Evolutionary conservation across 768 basidiomycete species (phyloP), one percentile per base, ranked within the genome.

Genomic region (Solioccasus polychromus): DNA sequence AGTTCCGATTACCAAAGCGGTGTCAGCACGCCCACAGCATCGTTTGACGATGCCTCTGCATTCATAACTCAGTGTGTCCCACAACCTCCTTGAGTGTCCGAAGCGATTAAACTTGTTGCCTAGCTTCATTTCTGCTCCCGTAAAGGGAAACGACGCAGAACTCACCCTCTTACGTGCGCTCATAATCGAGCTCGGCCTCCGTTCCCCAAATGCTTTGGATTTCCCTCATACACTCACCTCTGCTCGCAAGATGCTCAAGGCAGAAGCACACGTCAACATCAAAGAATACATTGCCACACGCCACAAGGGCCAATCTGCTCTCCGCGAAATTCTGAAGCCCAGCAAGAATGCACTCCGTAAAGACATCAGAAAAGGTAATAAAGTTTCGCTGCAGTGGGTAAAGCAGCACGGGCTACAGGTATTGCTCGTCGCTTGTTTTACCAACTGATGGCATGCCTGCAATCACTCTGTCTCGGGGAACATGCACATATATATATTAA

Each of bases 181-280:
- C 47, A 80, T 88, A 53, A 71, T 89, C 49, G 88, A 90, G 66
- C 72, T 90, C n/a, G 87, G 87, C n/a, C 68, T 77, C 42, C 63
- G 50, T 56, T 69, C 70, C 14, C 71, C 72, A 0, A 69, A 68
- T 24, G 66, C 71, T 50, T 57, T 42, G 18, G 63, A 71, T 20
- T 68, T 87, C 3, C 88, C 88, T 3, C 61, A 62, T 24, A 76
- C 83, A 0, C 64, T 90, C 42, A 77, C 64, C n/a, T 72, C 83
- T 7, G 88, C 87, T n/a, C 82, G 78, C 52, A 76, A 76, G 12
- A 68, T 83, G 32, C 64, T 90, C 37, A 88, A 85, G 65, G 67
- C 79, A 6, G 72, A 71, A 31, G 85, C 72, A 0, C 88, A 88
- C 58, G 55, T 90, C 24, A 88, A 87, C 55, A 77, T 91, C 47